These are phyloP conservation scores for Syzygium aromaticum DNA, from an alignment of 345 rosid species.

Conservation along the genomic window DNA sequence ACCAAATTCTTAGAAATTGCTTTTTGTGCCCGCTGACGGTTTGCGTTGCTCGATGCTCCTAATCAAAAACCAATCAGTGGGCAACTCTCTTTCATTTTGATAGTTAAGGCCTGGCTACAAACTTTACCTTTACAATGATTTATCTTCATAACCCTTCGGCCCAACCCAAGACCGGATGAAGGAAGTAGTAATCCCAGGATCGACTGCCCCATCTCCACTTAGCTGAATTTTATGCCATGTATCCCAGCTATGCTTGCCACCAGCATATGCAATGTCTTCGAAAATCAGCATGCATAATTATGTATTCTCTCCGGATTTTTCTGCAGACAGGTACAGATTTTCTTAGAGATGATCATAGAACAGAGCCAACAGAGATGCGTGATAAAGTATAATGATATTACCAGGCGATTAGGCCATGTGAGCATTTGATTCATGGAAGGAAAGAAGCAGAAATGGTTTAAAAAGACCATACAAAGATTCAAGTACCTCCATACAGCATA, in stretches of 20 bases:
- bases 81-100: not conserved
- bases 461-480: not conserved
- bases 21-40: not conserved
- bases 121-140: not conserved
- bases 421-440: not conserved
- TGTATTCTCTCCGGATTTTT: not conserved
- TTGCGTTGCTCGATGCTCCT: not conserved
- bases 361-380: not conserved
- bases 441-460: not conserved
- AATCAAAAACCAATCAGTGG: not conserved
- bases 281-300: not conserved
- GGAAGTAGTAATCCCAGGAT: not conserved
- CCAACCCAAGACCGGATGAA: not conserved
- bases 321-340: not conserved
- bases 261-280: not conserved
- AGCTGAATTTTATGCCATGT: not conserved
- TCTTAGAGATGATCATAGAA: not conserved
- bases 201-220: not conserved
- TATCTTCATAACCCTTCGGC: not conserved
- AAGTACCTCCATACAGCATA: not conserved
- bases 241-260: not conserved
- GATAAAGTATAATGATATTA: not conserved
- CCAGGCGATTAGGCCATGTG: not conserved
- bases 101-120: not conserved
- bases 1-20: not conserved